Conservation (phyloP, 1,139 yeast genomes). For the Magnusiomyces fungicola region DNA sequence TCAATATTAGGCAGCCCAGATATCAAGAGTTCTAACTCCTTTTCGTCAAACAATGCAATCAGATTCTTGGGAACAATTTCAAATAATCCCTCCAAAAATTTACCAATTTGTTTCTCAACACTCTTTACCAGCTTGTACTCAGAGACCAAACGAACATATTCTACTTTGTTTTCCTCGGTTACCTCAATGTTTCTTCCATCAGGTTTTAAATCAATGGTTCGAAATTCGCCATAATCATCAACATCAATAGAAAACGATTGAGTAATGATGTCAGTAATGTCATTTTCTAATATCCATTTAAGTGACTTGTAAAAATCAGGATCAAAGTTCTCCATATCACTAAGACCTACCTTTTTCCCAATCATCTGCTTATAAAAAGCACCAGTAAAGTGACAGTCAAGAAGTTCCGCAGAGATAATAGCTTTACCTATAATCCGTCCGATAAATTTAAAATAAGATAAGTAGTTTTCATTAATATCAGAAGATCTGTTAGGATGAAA, state of each 20-base stretch:
- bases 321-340: constrained; percentile 93
- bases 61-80: constrained; percentile 82
- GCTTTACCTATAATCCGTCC: constrained; percentile 95
- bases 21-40: constrained; percentile 83
- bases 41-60: constrained; percentile 86
- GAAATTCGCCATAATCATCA: constrained; percentile 90
- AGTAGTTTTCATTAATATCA: constrained; percentile 86
- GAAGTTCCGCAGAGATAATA: constrained; percentile 72
- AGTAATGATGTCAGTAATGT: constrained; percentile 89
- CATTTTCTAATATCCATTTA: constrained; percentile 95
- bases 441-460: constrained; percentile 86
- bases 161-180: constrained; percentile 84
- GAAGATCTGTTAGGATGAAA: constrained; percentile 95
- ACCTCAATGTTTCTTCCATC: constrained; percentile 80
- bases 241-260: constrained; percentile 92
- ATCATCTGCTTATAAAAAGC: constrained; percentile 87
- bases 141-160: constrained; percentile 77
- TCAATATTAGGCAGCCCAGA: constrained; percentile 96
- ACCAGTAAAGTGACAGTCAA: constrained; percentile 92
- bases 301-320: constrained; percentile 86
- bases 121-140: constrained; percentile 80
- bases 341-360: constrained; percentile 72
- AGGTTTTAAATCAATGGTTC: constrained; percentile 68
- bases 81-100: constrained; percentile 74
- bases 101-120: constrained; percentile 81